These are phyloP conservation scores for Raffaelea albimanens DNA, from an alignment of 2,329 filamentous ascomycete genomes.

Conservation along the genomic window DNA sequence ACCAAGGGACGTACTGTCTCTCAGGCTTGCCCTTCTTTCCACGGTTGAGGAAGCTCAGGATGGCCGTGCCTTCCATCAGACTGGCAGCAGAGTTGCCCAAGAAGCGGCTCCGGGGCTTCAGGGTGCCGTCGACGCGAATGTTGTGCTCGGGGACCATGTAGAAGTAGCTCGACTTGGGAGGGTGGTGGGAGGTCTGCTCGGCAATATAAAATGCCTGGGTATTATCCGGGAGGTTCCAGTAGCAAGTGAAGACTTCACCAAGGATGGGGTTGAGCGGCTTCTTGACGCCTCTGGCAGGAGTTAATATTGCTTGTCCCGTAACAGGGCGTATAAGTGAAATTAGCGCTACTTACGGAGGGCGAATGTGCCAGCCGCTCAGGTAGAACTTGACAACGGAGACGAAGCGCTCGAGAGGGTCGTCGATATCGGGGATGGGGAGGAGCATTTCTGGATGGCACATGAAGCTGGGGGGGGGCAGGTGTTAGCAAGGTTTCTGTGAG, in stretches of 20 bases:
- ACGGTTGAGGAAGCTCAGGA: slow-evolving; percentile 72
- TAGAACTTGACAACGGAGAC: slow-evolving; percentile 97
- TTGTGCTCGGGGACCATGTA: slow-evolving; percentile 93
- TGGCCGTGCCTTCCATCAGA: slow-evolving; percentile 94
- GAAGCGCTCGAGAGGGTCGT: slow-evolving; percentile 84
- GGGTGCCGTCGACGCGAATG: slow-evolving; percentile 88
- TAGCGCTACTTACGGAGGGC: slow-evolving; percentile 64
- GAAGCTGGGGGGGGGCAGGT: slow-evolving; percentile 52
- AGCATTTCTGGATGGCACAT: slow-evolving; percentile 98
- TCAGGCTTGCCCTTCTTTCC: slow-evolving; percentile 62
- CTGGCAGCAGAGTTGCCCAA: slow-evolving; percentile 95
- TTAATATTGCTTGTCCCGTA: not conserved
- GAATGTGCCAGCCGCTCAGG: slow-evolving; percentile 96
- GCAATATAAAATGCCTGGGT: slow-evolving; percentile 91
- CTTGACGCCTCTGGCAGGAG: slow-evolving; percentile 85
- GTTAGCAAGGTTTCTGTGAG: not conserved
- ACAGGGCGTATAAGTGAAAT: not conserved
- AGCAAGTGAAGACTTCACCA: slow-evolving; percentile 88
- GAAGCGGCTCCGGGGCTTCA: slow-evolving; percentile 93
- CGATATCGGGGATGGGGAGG: slow-evolving; percentile 74
- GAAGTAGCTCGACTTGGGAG: slow-evolving; percentile 97
- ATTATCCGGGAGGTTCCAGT: slow-evolving; percentile 82
- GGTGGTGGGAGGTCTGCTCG: slow-evolving; percentile 96
- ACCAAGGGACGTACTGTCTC: slow-evolving; percentile 64
- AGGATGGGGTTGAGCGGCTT: slow-evolving; percentile 96